phyloP scores from a whole-genome alignment of 2,329 filamentous ascomycete species.

The Ascomycota sp. region DNA sequence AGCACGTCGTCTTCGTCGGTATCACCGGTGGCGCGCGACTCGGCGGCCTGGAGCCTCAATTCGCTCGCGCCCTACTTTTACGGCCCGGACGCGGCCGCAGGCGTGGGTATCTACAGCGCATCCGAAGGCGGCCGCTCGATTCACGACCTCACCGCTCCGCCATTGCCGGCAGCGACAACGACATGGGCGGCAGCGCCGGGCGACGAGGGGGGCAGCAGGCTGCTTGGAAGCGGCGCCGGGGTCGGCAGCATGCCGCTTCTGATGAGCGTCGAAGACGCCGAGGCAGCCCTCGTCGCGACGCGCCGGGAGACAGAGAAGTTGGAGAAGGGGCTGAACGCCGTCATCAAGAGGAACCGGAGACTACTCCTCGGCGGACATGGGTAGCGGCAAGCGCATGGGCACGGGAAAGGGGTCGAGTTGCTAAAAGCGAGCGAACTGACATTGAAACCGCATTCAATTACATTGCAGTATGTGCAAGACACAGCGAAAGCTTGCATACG shows the following conservation, averaged over 20 bases:
- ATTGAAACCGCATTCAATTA: neutral
- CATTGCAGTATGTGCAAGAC: neutral
- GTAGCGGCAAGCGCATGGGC: too few species aligned
- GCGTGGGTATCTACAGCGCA: constrained; percentile 22
- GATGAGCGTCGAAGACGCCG: constrained; percentile 43
- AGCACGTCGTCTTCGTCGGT: constrained; percentile 3
- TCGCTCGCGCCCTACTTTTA: constrained; percentile 37
- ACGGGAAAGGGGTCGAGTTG: neutral
- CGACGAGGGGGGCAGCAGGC: too few species aligned
- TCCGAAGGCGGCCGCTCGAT: constrained; percentile 15
- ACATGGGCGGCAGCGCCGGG: constrained; percentile 1
- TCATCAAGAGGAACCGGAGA: constrained; percentile 39
- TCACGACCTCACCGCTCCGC: constrained; percentile 11
- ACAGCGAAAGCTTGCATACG: too few species aligned
- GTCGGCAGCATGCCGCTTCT: constrained; percentile 27
- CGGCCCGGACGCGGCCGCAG: constrained; percentile 22
- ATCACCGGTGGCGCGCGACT: constrained; percentile 18
- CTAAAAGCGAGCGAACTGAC: neutral
- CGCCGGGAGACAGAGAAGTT: constrained; percentile 40
- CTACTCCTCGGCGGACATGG: constrained; percentile 23
- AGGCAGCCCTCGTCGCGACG: constrained; percentile 29
- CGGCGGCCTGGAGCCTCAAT: constrained; percentile 28
- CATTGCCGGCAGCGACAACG: neutral
- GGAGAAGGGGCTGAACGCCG: constrained; percentile 38
- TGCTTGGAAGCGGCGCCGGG: constrained; percentile 6